Base-by-base conservation (phyloP, 1,284 basidiomycete genomes). In the Coniferiporia weirii region DNA sequence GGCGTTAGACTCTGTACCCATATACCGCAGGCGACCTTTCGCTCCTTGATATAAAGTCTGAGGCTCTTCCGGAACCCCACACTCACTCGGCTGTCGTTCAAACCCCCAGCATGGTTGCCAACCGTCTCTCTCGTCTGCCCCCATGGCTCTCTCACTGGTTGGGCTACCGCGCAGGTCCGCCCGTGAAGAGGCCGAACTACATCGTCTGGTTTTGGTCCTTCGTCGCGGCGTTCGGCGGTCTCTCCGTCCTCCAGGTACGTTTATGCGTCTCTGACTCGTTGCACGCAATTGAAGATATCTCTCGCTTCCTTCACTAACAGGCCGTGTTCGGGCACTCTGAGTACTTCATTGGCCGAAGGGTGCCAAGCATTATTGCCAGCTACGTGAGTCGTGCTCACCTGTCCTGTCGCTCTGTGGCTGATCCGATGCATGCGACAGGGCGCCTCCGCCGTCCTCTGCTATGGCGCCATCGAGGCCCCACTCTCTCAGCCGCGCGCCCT, bases 401-500 rank as follows among this genome's bases (percentile, higher is more conserved):
- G 27, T 8, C 27, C 40, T 38, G 40, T 58, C 54, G 45, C n/a
- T 27, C 27, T 27, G 27, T 27, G 10, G 17, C 17, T 35, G n/a
- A 9, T 45, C n/a, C 48, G 49, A 38, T 35, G 52, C 46, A 20
- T 8, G 27, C 3, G 27, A 27, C 67, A 83, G 80, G 84, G 83
- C 19, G 84, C 84, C 15, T 79, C 79, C 4, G 83, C 82, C 8
- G 81, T 85, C 3, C 72, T 88, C 32, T 72, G 80, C 19, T 87
- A 81, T 62, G 82, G 80, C 13, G 76, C 78, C 1, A 76, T 84
- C 43, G 83, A 87, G 40, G 74, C 76, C 1, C 84, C 85, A 2
- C 70, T 86, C 36, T 78, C 82, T 0, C 84, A 87, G 68, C 84
- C 85, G 8, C 75, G 83, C 17, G 73, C 80, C 12, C 71, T 85